Evolutionary conservation across 176 grass and related monocot species (phyloP).

Genomic region (Zizania latifolia): DNA sequence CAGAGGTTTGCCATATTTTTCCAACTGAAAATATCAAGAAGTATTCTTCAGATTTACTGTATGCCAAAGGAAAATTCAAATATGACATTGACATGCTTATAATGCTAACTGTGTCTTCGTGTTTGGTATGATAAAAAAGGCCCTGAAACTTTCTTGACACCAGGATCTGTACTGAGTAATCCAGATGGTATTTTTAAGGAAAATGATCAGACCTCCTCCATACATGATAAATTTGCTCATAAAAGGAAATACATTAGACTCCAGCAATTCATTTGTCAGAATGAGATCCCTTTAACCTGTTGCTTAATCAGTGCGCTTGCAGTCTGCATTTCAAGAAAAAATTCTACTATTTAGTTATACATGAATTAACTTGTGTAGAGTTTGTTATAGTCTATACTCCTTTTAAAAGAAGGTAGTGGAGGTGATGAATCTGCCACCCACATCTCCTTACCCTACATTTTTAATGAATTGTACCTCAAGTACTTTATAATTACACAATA

Average conservation of each 20-base stretch:
- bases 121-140: conserved; percentile 4
- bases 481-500: no score
- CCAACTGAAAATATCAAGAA: conserved; percentile 12
- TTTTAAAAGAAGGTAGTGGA: not conserved
- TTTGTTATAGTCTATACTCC: not conserved
- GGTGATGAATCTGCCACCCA: not conserved
- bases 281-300: not conserved
- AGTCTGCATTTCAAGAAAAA: not conserved
- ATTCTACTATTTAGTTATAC: not conserved
- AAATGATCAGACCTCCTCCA: not conserved
- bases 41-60: not conserved
- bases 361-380: not conserved
- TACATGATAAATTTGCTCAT: not conserved
- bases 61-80: not conserved
- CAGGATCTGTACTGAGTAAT: not conserved
- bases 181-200: not conserved
- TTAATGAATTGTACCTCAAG: not conserved
- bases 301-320: not conserved
- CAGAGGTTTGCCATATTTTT: conserved; percentile 59
- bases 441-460: not conserved
- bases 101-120: not conserved
- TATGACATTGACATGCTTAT: conserved; percentile 6
- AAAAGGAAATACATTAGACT: not conserved
- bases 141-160: not conserved
- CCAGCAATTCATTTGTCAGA: not conserved